These are phyloP conservation scores for Penicillium malachiteum DNA, from an alignment of 495 filamentous ascomycete genomes.

Conservation along the genomic window DNA sequence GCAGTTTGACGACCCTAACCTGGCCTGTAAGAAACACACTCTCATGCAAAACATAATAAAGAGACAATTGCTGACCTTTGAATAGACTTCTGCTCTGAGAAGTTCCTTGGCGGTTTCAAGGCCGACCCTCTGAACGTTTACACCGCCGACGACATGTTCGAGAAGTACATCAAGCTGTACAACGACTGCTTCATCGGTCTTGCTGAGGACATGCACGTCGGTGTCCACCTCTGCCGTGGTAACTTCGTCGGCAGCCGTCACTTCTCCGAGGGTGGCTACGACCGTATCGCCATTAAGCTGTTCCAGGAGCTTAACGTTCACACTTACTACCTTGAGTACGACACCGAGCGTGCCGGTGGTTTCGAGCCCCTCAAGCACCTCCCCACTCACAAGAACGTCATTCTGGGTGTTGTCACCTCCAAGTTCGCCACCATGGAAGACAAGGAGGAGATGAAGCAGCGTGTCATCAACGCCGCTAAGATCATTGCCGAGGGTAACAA, in stretches of 20 bases:
- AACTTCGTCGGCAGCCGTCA: conserved; percentile 78
- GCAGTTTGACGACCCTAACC: conserved; percentile 74
- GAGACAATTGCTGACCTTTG: neutral
- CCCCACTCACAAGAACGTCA: conserved; percentile 71
- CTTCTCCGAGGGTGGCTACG: conserved; percentile 79
- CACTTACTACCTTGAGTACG: conserved; percentile 84
- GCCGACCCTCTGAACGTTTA: conserved; percentile 53
- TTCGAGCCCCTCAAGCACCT: conserved; percentile 76
- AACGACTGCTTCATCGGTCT: conserved; percentile 66
- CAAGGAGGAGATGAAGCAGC: conserved; percentile 68
- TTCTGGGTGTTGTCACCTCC: conserved; percentile 71
- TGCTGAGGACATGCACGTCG: conserved; percentile 69
- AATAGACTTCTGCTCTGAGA: conserved; percentile 72
- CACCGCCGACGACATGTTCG: conserved; percentile 64
- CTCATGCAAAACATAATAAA: too few species aligned
- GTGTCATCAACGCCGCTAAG: conserved; percentile 65
- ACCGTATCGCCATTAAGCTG: conserved; percentile 74
- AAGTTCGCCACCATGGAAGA: conserved; percentile 74
- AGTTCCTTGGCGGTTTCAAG: conserved; percentile 69
- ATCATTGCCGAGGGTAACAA: conserved; percentile 69
- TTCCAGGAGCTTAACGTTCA: conserved; percentile 73
- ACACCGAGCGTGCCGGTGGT: conserved; percentile 70
- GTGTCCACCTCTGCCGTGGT: conserved; percentile 77
- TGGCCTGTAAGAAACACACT: conserved; percentile 58
- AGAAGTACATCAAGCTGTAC: conserved; percentile 74